phyloP scores from a whole-genome alignment of 352 stramenopile genomes.

The Globisporangium canariense region DNA sequence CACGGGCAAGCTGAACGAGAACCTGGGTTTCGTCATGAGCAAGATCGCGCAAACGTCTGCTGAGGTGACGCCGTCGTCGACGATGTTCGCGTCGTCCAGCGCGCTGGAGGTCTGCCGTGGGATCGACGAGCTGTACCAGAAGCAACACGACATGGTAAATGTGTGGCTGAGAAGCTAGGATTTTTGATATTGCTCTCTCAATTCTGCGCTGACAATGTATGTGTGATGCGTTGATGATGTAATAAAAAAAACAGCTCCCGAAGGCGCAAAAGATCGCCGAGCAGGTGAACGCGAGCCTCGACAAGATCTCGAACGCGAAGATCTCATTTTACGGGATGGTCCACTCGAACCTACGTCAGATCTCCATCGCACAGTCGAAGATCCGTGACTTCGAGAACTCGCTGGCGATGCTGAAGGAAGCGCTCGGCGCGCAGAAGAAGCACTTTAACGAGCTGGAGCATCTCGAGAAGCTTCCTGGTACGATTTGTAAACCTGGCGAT shows the following conservation, averaged over 20 bases:
- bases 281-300: constrained; percentile 52
- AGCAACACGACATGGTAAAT: constrained; percentile 74
- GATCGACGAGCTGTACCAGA: constrained; percentile 74
- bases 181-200: neutral
- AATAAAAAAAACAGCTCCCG: constrained; percentile 38
- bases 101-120: constrained; percentile 80
- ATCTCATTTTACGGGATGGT: constrained; percentile 49
- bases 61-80: constrained; percentile 47
- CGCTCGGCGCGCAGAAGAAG: constrained; percentile 68
- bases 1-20: constrained; percentile 56
- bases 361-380: constrained; percentile 78
- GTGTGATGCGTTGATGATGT: neutral
- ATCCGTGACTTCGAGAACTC: constrained; percentile 89
- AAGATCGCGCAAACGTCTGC: constrained; percentile 67
- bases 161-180: neutral
- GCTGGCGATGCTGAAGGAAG: constrained; percentile 77
- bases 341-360: constrained; percentile 58
- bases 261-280: constrained; percentile 60
- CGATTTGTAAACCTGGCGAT: neutral
- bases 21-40: constrained; percentile 58
- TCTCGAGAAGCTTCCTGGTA: constrained; percentile 75
- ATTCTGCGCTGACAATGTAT: constrained; percentile 8
- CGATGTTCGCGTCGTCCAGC: constrained; percentile 78
- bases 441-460: constrained; percentile 87
- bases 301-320: constrained; percentile 56